Percentiles rank a stretch among this genome's conserved stretches.
phyloP scores from a whole-genome alignment of 2,329 filamentous ascomycete species.

The Monilinia laxa region DNA sequence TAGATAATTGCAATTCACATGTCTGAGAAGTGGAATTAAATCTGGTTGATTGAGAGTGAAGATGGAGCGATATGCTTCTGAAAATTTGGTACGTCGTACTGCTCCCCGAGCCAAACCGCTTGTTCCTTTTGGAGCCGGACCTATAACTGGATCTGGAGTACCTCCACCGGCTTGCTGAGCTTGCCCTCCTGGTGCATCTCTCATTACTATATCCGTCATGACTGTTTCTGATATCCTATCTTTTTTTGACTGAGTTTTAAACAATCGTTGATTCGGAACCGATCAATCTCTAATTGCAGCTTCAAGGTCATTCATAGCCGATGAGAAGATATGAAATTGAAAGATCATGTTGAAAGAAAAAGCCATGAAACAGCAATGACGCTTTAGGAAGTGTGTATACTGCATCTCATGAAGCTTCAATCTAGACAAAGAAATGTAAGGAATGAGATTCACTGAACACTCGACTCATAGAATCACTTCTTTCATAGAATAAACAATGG shows the following conservation, averaged over 20 bases:
- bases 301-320: background rate
- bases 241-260: background rate
- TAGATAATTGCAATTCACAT: conserved; percentile 59
- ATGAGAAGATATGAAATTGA: background rate
- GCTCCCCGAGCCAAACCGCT: conserved; percentile 9
- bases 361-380: background rate
- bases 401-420: background rate
- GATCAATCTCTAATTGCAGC: background rate
- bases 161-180: background rate
- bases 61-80: conserved; percentile 28
- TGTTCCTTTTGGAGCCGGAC: background rate
- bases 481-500: conserved; percentile 18
- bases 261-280: background rate
- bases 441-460: conserved; percentile 1
- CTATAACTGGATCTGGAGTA: background rate
- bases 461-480: background rate
- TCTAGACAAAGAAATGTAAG: conserved; percentile 19
- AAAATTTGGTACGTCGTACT: conserved; percentile 24
- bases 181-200: conserved; percentile 7
- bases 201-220: conserved; percentile 10
- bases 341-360: conserved; percentile 19
- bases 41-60: conserved; percentile 24
- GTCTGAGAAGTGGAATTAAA: conserved; percentile 39
- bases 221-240: background rate
- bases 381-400: conserved; percentile 15